phyloP scores from a whole-genome alignment of 768 basidiomycete species.

The Phylloporus arenicola region DNA sequence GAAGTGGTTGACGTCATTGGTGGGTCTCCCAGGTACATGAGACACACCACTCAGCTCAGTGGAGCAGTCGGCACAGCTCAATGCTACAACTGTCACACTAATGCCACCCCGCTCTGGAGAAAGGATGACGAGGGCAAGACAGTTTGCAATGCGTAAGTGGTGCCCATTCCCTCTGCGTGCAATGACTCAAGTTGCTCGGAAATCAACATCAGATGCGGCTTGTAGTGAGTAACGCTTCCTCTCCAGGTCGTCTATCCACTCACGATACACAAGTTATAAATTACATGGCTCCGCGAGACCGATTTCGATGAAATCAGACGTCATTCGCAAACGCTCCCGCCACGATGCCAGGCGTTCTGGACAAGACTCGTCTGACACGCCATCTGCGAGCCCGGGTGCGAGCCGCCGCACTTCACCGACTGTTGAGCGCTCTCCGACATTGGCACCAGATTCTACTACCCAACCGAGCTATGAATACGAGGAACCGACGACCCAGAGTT shows the following conservation, averaged over 20 bases:
- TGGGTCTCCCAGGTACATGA: constrained; percentile 37
- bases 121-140: constrained; percentile 91
- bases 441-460: constrained; percentile 67
- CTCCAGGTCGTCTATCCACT: constrained; percentile 2
- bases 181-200: constrained; percentile 9
- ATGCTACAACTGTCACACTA: constrained; percentile 88
- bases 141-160: constrained; percentile 83
- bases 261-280: constrained; percentile 50
- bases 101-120: constrained; percentile 83
- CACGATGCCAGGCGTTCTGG: constrained; percentile 67
- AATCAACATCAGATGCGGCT: constrained; percentile 52
- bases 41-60: constrained; percentile 26
- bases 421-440: constrained; percentile 54
- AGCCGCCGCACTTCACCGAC: constrained; percentile 70
- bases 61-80: constrained; percentile 49
- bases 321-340: constrained; percentile 81
- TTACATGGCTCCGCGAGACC: constrained; percentile 81
- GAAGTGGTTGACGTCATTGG: constrained; percentile 72
- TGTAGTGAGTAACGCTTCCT: constrained; percentile 48
- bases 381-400: constrained; percentile 69
- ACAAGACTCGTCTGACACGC: constrained; percentile 54
- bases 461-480: constrained; percentile 50
- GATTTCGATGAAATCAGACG: constrained; percentile 88
- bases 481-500: constrained; percentile 34
- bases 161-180: constrained; percentile 1